A percentile compares a stretch with the other conserved stretches of the same genome.
These are phyloP conservation scores for Tephrocybe sp. DNA, from an alignment of 768 basidiomycete species.

Conservation along the genomic window DNA sequence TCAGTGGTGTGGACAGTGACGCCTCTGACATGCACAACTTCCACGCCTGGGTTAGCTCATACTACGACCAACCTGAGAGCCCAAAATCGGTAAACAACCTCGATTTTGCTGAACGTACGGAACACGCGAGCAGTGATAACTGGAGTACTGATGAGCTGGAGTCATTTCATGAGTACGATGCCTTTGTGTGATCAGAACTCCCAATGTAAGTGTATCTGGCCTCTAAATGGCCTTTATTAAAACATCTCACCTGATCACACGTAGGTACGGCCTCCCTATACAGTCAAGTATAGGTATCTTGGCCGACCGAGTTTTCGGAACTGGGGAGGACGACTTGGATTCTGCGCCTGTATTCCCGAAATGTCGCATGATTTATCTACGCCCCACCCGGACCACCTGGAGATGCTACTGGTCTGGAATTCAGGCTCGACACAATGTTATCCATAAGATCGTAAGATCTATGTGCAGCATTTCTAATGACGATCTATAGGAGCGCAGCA, in stretches of 20 bases:
- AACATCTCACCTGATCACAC: not conserved
- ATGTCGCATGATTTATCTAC: constrained; percentile 20
- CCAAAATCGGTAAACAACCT: constrained; percentile 20
- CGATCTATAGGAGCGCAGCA: constrained; percentile 3
- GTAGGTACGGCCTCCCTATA: constrained; percentile 22
- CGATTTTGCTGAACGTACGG: constrained; percentile 20
- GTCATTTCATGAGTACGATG: constrained; percentile 15
- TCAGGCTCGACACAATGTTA: constrained; percentile 9
- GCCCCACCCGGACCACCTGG: constrained; percentile 23
- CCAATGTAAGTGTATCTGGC: constrained; percentile 18
- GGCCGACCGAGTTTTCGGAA: constrained; percentile 20
- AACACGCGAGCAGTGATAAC: constrained; percentile 14
- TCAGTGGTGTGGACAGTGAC: not conserved
- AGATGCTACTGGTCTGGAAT: constrained; percentile 23
- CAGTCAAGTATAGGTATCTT: constrained; percentile 19
- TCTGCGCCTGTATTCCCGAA: constrained; percentile 10
- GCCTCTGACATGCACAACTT: constrained; percentile 18
- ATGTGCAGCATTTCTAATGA: not conserved
- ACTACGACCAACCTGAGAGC: constrained; percentile 24
- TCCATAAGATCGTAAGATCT: not conserved
- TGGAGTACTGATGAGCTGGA: constrained; percentile 23
- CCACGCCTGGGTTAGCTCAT: constrained; percentile 28
- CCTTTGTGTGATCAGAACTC: constrained; percentile 19
- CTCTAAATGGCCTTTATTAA: not conserved
- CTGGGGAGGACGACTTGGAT: constrained; percentile 8